Evolutionary conservation across 192 early-diverging fungal genomes (phyloP).

Genomic region (Linderina pennispora): DNA sequence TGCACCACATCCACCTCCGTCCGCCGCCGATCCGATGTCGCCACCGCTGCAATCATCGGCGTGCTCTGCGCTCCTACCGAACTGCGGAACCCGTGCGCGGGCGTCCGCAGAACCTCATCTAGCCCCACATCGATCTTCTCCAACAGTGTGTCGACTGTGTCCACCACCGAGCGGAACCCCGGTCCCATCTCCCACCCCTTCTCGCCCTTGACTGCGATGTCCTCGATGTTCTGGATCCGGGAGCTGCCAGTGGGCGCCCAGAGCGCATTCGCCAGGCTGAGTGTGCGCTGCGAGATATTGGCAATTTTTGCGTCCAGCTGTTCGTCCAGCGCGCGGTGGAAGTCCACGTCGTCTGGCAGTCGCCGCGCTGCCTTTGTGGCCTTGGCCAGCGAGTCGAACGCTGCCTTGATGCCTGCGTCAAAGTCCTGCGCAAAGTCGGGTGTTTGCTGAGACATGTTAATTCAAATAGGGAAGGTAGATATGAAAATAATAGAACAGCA

Average conservation of each 20-base stretch:
- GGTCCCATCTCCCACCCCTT: slow-evolving; percentile 65
- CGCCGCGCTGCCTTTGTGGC: slow-evolving; percentile 57
- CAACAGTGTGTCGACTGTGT: slow-evolving; percentile 73
- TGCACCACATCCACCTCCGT: slow-evolving; percentile 56
- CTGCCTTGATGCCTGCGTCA: slow-evolving; percentile 17
- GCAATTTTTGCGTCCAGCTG: slow-evolving; percentile 40
- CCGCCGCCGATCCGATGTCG: slow-evolving; percentile 5
- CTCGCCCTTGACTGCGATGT: slow-evolving; percentile 18
- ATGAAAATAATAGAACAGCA: neutral
- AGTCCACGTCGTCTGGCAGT: slow-evolving; percentile 56
- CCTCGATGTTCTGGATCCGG: slow-evolving; percentile 23
- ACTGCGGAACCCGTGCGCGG: slow-evolving; percentile 14
- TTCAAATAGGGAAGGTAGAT: neutral
- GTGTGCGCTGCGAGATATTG: slow-evolving; percentile 14
- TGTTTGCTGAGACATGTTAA: neutral
- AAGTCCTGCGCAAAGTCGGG: slow-evolving; percentile 18
- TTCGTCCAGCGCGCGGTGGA: slow-evolving; percentile 60
- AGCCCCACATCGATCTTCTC: slow-evolving; percentile 79
- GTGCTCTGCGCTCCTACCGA: slow-evolving; percentile 29
- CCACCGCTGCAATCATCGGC: slow-evolving; percentile 22
- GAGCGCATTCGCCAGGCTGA: slow-evolving; percentile 26
- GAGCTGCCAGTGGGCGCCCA: slow-evolving; percentile 5
- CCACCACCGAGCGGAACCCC: slow-evolving; percentile 57
- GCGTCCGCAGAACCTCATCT: slow-evolving; percentile 56
- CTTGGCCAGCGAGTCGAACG: slow-evolving; percentile 46